Conservation (phyloP, 202 grass and related monocot species). For the Carex sylvatica region DNA sequence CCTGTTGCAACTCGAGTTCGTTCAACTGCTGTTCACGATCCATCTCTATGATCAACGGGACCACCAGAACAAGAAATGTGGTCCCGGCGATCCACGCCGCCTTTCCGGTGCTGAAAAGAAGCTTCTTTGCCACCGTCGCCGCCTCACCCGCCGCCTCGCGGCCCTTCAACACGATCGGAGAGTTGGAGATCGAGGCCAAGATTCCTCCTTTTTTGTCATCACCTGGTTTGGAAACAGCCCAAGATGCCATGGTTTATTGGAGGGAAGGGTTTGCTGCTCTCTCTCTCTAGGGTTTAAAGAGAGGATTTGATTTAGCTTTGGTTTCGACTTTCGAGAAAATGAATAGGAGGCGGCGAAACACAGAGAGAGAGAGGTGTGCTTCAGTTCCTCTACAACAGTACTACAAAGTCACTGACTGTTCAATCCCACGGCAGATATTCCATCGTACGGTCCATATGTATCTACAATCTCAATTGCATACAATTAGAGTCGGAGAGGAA, state of each 20-base stretch:
- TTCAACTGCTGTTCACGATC: slow-evolving; percentile 81
- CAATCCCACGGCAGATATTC: not conserved
- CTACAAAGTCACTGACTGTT: not conserved
- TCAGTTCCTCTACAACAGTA: not conserved
- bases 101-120: slow-evolving; percentile 77
- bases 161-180: slow-evolving; percentile 40
- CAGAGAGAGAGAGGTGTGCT: not conserved
- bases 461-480: not conserved
- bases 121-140: slow-evolving; percentile 46
- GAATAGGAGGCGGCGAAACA: not conserved
- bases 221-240: slow-evolving; percentile 27
- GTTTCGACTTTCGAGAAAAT: not conserved
- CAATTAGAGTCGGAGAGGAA: not conserved
- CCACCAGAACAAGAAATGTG: slow-evolving; percentile 72
- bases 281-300: slow-evolving; percentile 39
- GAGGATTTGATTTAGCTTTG: not conserved
- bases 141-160: slow-evolving; percentile 37
- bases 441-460: not conserved
- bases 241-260: slow-evolving; percentile 25
- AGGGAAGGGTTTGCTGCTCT: not conserved
- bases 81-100: slow-evolving; percentile 88
- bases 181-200: slow-evolving; percentile 55
- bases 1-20: slow-evolving; percentile 76
- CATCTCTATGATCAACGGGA: slow-evolving; percentile 93
- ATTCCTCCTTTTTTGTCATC: slow-evolving; percentile 37